These are phyloP conservation scores for Candida nanaspora DNA, from an alignment of 805 yeast genomes.

Conservation along the genomic window DNA sequence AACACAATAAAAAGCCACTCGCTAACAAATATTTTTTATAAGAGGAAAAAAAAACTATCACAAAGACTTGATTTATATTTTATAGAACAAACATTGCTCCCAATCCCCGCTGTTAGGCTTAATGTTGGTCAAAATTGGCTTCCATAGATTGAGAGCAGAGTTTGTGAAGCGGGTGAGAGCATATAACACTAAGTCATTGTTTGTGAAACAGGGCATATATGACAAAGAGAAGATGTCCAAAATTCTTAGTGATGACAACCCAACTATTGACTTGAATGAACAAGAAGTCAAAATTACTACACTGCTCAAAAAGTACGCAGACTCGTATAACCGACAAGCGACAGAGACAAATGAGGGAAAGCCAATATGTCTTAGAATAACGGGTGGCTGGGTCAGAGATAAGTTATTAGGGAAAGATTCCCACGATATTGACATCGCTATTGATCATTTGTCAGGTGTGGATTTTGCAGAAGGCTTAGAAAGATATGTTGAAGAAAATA, in stretches of 20 bases:
- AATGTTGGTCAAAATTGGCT: neutral
- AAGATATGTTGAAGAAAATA: conserved; percentile 33
- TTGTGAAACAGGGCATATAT: neutral
- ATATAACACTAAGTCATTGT: neutral
- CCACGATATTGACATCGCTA: conserved; percentile 88
- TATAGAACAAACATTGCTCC: too few species aligned
- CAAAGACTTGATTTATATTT: too few species aligned
- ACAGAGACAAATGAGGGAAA: conserved; percentile 1
- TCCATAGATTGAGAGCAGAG: neutral
- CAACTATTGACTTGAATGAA: conserved; percentile 12
- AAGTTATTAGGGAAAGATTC: conserved; percentile 74
- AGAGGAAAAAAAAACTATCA: too few species aligned
- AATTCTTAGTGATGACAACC: neutral
- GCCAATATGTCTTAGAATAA: conserved; percentile 52
- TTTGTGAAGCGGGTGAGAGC: neutral
- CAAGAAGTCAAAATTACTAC: conserved; percentile 18
- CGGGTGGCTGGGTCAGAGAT: conserved; percentile 99
- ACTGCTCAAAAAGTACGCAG: conserved; percentile 19
- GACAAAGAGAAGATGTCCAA: neutral
- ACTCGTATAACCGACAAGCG: conserved; percentile 14
- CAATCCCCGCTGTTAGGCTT: too few species aligned
- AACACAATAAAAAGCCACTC: too few species aligned
- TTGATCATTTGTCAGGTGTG: conserved; percentile 79
- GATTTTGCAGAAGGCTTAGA: conserved; percentile 68
- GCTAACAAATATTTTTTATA: too few species aligned